Evolutionary conservation across 352 stramenopile species (phyloP), one percentile per base, ranked within the genome.

Genomic region (Phytopythium litorale): DNA sequence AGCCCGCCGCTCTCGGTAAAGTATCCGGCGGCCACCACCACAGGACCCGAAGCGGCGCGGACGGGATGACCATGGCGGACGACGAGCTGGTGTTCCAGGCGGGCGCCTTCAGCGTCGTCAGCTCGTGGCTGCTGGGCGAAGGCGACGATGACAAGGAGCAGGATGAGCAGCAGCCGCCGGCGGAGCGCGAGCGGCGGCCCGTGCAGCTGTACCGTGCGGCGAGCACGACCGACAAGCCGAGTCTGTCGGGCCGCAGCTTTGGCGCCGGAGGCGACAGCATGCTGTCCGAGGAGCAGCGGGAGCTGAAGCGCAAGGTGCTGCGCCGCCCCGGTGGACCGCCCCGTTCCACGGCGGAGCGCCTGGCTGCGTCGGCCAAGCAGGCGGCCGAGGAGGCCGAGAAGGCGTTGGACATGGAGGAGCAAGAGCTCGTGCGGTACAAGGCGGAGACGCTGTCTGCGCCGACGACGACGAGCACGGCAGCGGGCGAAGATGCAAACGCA

Each of bases 251-350:
- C 1, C 63, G 65, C 23, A 78, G 61, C 43, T 55, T 45, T 19
- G 40, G 18, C 25, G 37, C 7, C 19, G 60, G 55, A 48, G 21
- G 60, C 19, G 62, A 74, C 32, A 16, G 33, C 3, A 58, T 64
- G 23, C 61, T 87, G n/a, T 89, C 75, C 1, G 70, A 84, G 38
- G 62, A 88, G 45, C 79, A 92, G 69, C 72, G 81, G 11, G 74
- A 85, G 60, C 88, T 90, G 76, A 88, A 85, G 68, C 79, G 75
- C 42, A 92, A 92, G 58, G 32, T 91, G 23, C 62, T 90, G 67
- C 76, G 76, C 32, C 89, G 90, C 32, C 70, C 73, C 7, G 68
- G 65, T n/a, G 76, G 35, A 40, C 9, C 75, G n/a, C 62, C 49
- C 13, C 56, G 61, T 9, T 55, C 57, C 8, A 71, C 84, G 52